Conservation (phyloP, 257 asterid genomes). For the Fraxinus anomala region DNA sequence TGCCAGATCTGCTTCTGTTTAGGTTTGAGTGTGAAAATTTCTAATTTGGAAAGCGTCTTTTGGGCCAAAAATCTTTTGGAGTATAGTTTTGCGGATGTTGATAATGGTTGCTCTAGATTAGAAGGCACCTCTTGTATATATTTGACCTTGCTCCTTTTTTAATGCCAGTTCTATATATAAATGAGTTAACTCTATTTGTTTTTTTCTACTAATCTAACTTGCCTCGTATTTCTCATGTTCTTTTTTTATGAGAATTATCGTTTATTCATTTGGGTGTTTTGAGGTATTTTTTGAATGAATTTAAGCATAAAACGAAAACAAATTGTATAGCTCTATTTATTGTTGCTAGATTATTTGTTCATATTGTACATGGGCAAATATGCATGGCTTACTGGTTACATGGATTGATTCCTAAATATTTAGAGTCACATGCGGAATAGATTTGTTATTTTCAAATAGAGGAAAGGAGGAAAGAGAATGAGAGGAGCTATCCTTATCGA, state of each 20-base stretch:
- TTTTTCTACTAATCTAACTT: background rate
- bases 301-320: background rate
- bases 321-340: background rate
- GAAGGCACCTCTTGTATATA: conserved; percentile 31
- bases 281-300: background rate
- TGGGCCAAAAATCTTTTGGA: background rate
- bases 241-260: background rate
- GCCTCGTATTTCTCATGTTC: background rate
- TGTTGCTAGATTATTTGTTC: background rate
- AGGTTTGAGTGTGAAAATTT: background rate
- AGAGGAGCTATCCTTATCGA: background rate
- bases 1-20: background rate
- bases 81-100: conserved; percentile 25
- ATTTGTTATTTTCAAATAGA: background rate
- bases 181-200: background rate
- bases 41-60: background rate
- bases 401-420: background rate
- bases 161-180: background rate
- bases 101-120: conserved; percentile 17
- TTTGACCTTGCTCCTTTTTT: conserved; percentile 17
- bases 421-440: background rate
- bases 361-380: background rate
- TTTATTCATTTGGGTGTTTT: background rate
- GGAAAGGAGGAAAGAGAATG: background rate
- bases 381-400: background rate